A percentile compares a stretch with the other conserved stretches of the same genome.
These are phyloP conservation scores for Zostera marina DNA, from an alignment of 116 monocot species.

Conservation along the genomic window DNA sequence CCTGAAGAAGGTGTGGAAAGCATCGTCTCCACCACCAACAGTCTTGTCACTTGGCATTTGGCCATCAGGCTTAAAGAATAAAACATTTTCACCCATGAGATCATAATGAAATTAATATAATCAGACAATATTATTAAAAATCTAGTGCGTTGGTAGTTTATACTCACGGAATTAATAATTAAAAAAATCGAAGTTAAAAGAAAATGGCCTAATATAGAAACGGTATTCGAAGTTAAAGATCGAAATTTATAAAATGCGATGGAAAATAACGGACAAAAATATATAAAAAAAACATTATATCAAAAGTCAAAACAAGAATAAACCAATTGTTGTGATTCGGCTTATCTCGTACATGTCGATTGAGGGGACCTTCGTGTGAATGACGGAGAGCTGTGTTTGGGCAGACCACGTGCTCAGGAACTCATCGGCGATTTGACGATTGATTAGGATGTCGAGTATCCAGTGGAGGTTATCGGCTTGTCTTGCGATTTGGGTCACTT, in stretches of 20 bases:
- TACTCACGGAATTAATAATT: no score
- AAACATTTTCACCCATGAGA: background rate
- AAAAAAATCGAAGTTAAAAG: no score
- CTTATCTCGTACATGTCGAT: slow-evolving; percentile 77
- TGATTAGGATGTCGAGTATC: slow-evolving; percentile 76
- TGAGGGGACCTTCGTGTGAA: slow-evolving; percentile 41
- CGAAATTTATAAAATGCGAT: no score
- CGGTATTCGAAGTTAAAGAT: no score
- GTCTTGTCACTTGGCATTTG: slow-evolving; percentile 35
- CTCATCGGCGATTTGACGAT: slow-evolving; percentile 71
- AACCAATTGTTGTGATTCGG: slow-evolving; percentile 32
- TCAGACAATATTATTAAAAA: no score
- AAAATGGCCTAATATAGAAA: no score
- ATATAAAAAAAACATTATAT: no score
- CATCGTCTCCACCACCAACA: slow-evolving; percentile 30
- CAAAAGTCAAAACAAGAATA: no score
- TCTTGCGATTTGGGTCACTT: slow-evolving; percentile 43
- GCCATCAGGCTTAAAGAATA: slow-evolving; percentile 22
- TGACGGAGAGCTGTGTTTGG: slow-evolving; percentile 43
- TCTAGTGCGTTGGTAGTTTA: no score
- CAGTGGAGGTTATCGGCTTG: slow-evolving; percentile 93
- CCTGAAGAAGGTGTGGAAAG: slow-evolving; percentile 46
- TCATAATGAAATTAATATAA: background rate
- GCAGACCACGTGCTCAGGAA: slow-evolving; percentile 61
- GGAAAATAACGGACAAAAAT: no score